Evolutionary conservation across 139 green algal genomes (phyloP), one percentile per base, ranked within the genome.

Genomic region (Chlamydomonas incerta): DNA sequence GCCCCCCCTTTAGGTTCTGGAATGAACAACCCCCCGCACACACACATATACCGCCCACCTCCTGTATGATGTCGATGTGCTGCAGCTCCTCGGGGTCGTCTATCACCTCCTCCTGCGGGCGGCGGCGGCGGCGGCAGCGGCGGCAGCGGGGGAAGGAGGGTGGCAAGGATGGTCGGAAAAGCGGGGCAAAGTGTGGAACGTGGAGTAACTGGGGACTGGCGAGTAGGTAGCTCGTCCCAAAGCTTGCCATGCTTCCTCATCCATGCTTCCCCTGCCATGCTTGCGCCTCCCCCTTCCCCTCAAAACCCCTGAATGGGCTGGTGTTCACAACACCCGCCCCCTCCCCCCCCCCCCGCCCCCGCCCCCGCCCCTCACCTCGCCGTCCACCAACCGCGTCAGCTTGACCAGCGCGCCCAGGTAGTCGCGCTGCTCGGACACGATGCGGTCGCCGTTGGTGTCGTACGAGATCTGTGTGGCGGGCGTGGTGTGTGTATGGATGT

Each of bases 21-120:
- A n/a, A n/a, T n/a, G n/a, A n/a, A n/a, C n/a, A n/a, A n/a, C 46
- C 63, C 71, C 73, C 90, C 74, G 18, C 68, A 34, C 55, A 91
- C 81, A 37, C 89, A 83, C 41, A 50, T 8, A 50, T 50, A 50
- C 41, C 83, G 41, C 95, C 85, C 21, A 92, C 90, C 70, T 94
- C 89, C 29, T 88, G 87, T 31, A 95, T 87, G 17, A 96, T 91
- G 37, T 93, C 87, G 2, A 87, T 77, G 5, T 20, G 35, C 34
- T 35, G 37, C 23, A 91, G 82, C 52, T 87, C 62, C 58, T 74
- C 76, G 23, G 69, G 58, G 52, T 86, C 75, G 3, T 33, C 55
- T 10, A 88, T n/a, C 23, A 28, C 29, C 20, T 69, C 67, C 74
- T 88, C 65, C 73, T 47, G 26, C 8, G 41, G 8, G 41, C 6